These are phyloP conservation scores for Coemansia aciculifera DNA, from an alignment of 192 early-diverging fungal genomes.

Conservation along the genomic window DNA sequence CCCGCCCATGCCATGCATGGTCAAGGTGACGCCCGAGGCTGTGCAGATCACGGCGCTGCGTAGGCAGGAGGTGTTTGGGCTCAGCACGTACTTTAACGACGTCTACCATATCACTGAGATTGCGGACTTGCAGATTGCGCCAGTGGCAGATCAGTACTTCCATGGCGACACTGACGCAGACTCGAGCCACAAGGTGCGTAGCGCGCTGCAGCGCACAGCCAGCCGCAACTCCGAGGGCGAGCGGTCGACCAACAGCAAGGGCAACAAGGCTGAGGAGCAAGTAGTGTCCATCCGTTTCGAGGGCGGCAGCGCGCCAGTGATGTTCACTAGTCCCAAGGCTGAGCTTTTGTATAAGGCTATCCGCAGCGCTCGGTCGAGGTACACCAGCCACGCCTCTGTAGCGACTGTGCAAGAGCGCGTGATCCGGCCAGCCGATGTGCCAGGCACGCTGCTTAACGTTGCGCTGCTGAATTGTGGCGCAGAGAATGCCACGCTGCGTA, in stretches of 20 bases:
- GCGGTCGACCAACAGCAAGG: slow-evolving; percentile 5
- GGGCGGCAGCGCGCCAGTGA: slow-evolving; percentile 61
- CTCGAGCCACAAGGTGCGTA: slow-evolving; percentile 17
- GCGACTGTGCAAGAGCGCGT: slow-evolving; percentile 69
- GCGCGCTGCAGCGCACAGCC: slow-evolving; percentile 55
- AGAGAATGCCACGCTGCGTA: slow-evolving; percentile 74
- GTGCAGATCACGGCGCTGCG: slow-evolving; percentile 75
- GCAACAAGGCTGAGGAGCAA: slow-evolving; percentile 43
- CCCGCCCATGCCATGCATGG: slow-evolving; percentile 68
- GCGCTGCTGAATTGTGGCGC: slow-evolving; percentile 86
- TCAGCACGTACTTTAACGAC: slow-evolving; percentile 78
- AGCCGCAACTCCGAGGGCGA: slow-evolving; percentile 54
- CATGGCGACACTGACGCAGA: slow-evolving; percentile 16
- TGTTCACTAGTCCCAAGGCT: slow-evolving; percentile 72
- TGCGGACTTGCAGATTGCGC: slow-evolving; percentile 60
- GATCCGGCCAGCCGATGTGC: slow-evolving; percentile 85
- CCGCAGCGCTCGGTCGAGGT: slow-evolving; percentile 69
- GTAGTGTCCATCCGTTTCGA: slow-evolving; percentile 82
- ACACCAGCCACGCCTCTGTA: slow-evolving; percentile 54
- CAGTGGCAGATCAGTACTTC: slow-evolving; percentile 3
- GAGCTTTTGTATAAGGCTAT: slow-evolving; percentile 70
- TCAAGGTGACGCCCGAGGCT: slow-evolving; percentile 80
- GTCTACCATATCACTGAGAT: slow-evolving; percentile 85
- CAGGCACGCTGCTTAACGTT: slow-evolving; percentile 90
- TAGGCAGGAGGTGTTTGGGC: slow-evolving; percentile 75